Evolutionary conservation across 345 rosid genomes (phyloP).

Genomic region (Camelina laxa): DNA sequence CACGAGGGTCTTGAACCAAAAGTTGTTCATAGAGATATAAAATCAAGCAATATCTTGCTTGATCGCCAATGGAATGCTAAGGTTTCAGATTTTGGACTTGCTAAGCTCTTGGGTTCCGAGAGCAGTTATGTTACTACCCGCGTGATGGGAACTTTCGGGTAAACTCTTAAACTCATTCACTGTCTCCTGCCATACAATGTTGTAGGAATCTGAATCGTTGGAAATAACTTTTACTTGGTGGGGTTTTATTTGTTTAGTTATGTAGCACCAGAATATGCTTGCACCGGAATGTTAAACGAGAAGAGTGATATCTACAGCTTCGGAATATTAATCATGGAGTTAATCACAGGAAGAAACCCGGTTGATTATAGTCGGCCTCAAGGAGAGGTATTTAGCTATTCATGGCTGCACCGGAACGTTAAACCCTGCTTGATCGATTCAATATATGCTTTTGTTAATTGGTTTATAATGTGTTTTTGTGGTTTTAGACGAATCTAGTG

Average conservation of each 20-base stretch:
- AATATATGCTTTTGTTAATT: neutral
- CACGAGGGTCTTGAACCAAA: slow-evolving; percentile 97
- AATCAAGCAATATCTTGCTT: slow-evolving; percentile 84
- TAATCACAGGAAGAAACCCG: slow-evolving; percentile 84
- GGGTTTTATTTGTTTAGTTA: slow-evolving; percentile 49
- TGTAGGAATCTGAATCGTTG: neutral
- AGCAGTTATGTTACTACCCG: slow-evolving; percentile 84
- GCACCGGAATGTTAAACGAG: slow-evolving; percentile 86
- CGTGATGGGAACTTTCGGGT: slow-evolving; percentile 99
- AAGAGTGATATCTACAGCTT: slow-evolving; percentile 85
- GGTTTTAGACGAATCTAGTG: slow-evolving; percentile 78
- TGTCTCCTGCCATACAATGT: neutral
- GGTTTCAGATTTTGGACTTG: slow-evolving; percentile 96
- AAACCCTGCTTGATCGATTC: neutral
- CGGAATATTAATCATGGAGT: slow-evolving; percentile 88
- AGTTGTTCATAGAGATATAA: slow-evolving; percentile 91
- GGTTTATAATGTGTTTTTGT: neutral
- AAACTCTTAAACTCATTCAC: neutral
- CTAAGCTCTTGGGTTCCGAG: slow-evolving; percentile 80
- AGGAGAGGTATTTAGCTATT: slow-evolving; percentile 64
- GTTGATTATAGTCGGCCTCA: slow-evolving; percentile 90
- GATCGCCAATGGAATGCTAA: slow-evolving; percentile 93
- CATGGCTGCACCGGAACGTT: no score
- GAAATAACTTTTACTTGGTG: neutral
- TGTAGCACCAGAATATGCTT: slow-evolving; percentile 96